Conservation (phyloP, 78 protist genomes). For the Planoprotostelium fungivorum region DNA sequence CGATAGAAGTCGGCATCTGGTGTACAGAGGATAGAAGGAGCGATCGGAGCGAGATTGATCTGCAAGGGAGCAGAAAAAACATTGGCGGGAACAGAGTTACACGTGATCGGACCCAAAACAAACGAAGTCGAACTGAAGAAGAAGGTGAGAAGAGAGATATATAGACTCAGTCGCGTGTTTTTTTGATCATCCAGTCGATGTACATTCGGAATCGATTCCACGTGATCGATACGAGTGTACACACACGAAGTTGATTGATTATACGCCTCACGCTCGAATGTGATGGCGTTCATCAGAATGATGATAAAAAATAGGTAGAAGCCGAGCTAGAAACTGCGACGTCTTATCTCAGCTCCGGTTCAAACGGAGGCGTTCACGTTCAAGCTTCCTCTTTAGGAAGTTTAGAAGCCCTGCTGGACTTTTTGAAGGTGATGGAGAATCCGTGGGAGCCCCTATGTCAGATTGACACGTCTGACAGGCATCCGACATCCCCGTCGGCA, state of each 20-base stretch:
- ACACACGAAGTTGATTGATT: too few relatives aligned
- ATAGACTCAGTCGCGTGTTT: neutral
- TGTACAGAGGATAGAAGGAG: too few relatives aligned
- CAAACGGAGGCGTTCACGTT: constrained; percentile 76
- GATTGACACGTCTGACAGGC: neutral
- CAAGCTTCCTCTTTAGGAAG: constrained; percentile 98
- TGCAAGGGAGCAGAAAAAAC: constrained; percentile 81
- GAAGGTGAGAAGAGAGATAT: neutral
- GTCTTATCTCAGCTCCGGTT: neutral
- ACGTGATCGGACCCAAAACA: constrained; percentile 47
- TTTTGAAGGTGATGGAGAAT: constrained; percentile 53
- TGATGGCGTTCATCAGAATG: too few relatives aligned
- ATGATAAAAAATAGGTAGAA: neutral
- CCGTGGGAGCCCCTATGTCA: neutral
- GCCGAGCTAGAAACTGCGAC: neutral
- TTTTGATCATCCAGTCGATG: too few relatives aligned
- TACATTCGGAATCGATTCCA: too few relatives aligned
- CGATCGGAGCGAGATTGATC: constrained; percentile 81
- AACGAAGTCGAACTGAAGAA: constrained; percentile 62
- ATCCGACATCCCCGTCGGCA: constrained; percentile 84
- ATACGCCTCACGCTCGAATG: neutral
- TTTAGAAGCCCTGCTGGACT: constrained; percentile 90
- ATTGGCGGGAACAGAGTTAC: constrained; percentile 81
- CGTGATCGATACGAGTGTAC: too few relatives aligned
- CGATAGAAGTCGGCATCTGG: constrained; percentile 75